phyloP scores from a whole-genome alignment of 2,329 filamentous ascomycete species.

The Xylariaceae sp. region DNA sequence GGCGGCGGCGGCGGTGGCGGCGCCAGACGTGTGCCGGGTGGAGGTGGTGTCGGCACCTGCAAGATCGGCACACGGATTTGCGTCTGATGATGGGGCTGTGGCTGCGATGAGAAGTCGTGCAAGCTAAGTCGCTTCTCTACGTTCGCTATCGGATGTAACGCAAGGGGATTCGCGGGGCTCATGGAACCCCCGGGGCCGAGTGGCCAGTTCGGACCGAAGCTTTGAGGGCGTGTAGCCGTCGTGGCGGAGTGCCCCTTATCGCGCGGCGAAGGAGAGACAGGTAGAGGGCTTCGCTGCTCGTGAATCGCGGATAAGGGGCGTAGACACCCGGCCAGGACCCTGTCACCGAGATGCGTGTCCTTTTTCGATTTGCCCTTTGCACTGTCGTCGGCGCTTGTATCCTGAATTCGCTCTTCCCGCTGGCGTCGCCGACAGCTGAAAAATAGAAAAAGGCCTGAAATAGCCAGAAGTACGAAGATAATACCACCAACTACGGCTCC shows the following conservation, averaged over 20 bases:
- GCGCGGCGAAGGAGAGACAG: slow-evolving; percentile 2
- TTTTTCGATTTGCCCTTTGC: not conserved
- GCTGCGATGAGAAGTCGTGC: not conserved
- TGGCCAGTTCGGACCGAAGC: slow-evolving; percentile 36
- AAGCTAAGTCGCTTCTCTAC: slow-evolving; percentile 29
- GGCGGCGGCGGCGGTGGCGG: slow-evolving; percentile 20
- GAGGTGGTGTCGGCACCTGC: slow-evolving; percentile 19
- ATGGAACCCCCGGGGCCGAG: slow-evolving; percentile 22
- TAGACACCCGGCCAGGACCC: not conserved
- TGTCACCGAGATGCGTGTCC: slow-evolving; percentile 5
- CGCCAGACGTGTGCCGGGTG: slow-evolving; percentile 14
- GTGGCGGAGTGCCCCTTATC: slow-evolving; percentile 23
- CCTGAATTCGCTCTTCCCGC: not conserved
- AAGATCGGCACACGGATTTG: slow-evolving; percentile 5
- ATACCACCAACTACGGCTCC: slow-evolving; percentile 13
- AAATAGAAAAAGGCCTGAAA: not conserved
- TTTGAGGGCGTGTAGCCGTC: slow-evolving; percentile 21
- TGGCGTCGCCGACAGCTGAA: slow-evolving; percentile 1
- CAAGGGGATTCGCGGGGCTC: slow-evolving; percentile 31
- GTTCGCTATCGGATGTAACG: slow-evolving; percentile 32
- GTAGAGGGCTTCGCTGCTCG: slow-evolving; percentile 25
- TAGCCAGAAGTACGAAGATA: not conserved
- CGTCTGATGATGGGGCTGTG: slow-evolving; percentile 1
- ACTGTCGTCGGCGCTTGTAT: not conserved
- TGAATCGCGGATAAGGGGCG: slow-evolving; percentile 32